Percentiles rank a stretch among this genome's conserved stretches.
These are phyloP conservation scores for Akanthomyces lecanii DNA, from an alignment of 2,329 filamentous ascomycete genomes.

Conservation along the genomic window DNA sequence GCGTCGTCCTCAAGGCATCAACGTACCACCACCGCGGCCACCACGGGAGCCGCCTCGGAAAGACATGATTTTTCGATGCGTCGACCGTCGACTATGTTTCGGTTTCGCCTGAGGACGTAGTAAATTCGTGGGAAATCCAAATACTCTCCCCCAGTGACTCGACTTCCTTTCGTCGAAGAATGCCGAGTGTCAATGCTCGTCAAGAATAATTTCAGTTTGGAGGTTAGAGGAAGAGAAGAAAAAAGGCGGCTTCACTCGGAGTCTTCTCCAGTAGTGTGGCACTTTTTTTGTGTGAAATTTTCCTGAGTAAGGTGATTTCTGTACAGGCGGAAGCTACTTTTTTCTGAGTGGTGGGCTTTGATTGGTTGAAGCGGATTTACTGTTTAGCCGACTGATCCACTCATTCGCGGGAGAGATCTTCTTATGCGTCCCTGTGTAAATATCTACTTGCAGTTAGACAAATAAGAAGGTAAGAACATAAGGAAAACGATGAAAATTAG, in stretches of 20 bases:
- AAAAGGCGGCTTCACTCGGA: not conserved
- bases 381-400: conserved; percentile 12
- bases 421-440: too few relatives aligned
- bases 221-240: not conserved
- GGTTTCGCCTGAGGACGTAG: not conserved
- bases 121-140: not conserved
- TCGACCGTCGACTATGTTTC: conserved; percentile 13
- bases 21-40: conserved; percentile 33
- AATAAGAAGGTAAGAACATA: too few relatives aligned
- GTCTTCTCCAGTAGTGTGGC: conserved; percentile 18
- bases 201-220: not conserved
- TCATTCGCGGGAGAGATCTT: too few relatives aligned
- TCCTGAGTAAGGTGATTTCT: conserved; percentile 14
- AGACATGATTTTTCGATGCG: conserved; percentile 29
- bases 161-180: not conserved
- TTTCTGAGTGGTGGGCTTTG: conserved; percentile 8
- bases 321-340: conserved; percentile 8
- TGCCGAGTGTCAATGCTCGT: not conserved
- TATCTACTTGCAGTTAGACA: too few relatives aligned
- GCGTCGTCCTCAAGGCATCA: not conserved
- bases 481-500: too few relatives aligned
- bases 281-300: conserved; percentile 32
- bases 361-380: conserved; percentile 21
- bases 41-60: conserved; percentile 37
- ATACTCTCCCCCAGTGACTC: not conserved